These are phyloP conservation scores for Biscogniauxia mediterranea DNA, from an alignment of 2,329 filamentous ascomycete species.

Conservation along the genomic window DNA sequence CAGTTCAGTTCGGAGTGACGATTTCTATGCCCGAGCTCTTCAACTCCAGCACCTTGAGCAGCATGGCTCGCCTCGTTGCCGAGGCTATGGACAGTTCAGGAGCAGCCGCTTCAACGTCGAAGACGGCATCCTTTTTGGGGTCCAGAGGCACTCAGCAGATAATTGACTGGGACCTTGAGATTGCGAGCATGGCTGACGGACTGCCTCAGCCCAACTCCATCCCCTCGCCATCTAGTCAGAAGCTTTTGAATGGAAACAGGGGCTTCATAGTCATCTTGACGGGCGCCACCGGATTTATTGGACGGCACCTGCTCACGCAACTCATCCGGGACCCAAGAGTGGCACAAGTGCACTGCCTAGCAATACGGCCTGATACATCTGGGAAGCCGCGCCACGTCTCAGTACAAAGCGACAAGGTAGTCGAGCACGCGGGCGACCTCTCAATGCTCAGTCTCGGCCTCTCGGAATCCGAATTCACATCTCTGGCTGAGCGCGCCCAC, in stretches of 20 bases:
- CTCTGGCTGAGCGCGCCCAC: conserved; percentile 12
- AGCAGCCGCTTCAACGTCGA: too few species aligned
- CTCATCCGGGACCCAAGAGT: conserved; percentile 36
- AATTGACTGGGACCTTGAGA: conserved; percentile 42
- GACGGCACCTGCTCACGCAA: conserved; percentile 34
- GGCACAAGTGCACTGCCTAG: conserved; percentile 42
- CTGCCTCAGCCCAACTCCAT: neutral
- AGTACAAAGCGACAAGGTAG: neutral
- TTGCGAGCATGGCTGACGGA: conserved; percentile 3
- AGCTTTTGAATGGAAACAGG: neutral
- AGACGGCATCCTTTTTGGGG: too few species aligned
- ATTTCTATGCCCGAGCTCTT: conserved; percentile 37
- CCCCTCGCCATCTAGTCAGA: neutral
- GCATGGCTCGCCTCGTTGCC: conserved; percentile 37
- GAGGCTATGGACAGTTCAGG: too few species aligned
- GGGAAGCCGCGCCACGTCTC: too few species aligned
- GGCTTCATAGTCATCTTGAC: conserved; percentile 34
- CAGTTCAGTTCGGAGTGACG: conserved; percentile 28
- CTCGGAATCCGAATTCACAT: too few species aligned
- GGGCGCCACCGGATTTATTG: conserved; percentile 42
- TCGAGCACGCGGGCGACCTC: conserved; percentile 6
- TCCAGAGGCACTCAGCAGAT: neutral
- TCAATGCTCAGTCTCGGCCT: conserved; percentile 28
- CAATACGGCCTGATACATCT: conserved; percentile 28
- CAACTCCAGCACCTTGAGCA: conserved; percentile 34